phyloP scores from a whole-genome alignment of 495 filamentous ascomycete genomes.

The Aspergillus bridgeri region DNA sequence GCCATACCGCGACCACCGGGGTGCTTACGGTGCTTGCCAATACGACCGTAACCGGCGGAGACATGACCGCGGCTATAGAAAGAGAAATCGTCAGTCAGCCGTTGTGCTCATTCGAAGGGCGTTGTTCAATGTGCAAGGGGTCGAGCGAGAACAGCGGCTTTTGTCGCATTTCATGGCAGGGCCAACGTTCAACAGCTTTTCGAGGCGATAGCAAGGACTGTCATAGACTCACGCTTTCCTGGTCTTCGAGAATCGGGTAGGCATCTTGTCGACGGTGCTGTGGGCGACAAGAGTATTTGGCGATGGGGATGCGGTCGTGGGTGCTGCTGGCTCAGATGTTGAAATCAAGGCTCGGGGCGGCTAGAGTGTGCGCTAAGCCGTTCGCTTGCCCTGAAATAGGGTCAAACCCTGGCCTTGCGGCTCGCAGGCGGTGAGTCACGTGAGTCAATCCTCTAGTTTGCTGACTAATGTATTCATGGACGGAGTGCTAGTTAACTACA shows the following conservation, averaged over 20 bases:
- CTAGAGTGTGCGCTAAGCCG: conserved; percentile 44
- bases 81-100: conserved; percentile 24
- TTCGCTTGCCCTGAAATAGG: conserved; percentile 42
- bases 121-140: conserved; percentile 11
- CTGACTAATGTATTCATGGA: neutral
- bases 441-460: neutral
- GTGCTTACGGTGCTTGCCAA: conserved; percentile 92
- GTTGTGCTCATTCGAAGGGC: conserved; percentile 8
- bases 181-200: conserved; percentile 12
- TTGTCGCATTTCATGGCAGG: conserved; percentile 19
- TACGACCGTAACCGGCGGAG: conserved; percentile 86
- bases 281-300: conserved; percentile 45
- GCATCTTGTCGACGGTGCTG: conserved; percentile 60
- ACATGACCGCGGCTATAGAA: conserved; percentile 81
- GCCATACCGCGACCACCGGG: conserved; percentile 94
- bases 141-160: conserved; percentile 12
- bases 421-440: neutral
- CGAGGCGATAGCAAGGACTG: conserved; percentile 18
- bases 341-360: conserved; percentile 39
- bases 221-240: conserved; percentile 69
- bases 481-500: neutral
- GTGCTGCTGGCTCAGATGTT: conserved; percentile 37
- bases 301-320: conserved; percentile 41
- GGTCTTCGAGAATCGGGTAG: conserved; percentile 78
- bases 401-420: conserved; percentile 20